A percentile compares a stretch with the other conserved stretches of the same genome.
Evolutionary conservation across 306 rosid species (phyloP).

Genomic region (Fragaria ananassa): DNA sequence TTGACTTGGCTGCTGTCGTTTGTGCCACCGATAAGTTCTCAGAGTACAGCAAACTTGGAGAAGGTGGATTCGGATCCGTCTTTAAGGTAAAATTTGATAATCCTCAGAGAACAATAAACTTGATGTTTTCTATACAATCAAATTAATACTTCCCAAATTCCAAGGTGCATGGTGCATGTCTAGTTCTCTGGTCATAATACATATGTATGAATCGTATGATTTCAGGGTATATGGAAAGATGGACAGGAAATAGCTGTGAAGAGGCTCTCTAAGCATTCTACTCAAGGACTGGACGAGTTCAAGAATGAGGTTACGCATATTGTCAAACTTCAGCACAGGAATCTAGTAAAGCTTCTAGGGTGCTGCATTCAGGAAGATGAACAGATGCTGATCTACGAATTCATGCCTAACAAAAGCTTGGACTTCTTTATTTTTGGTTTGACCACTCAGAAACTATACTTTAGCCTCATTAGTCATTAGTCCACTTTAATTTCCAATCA

Average conservation of each 20-base stretch:
- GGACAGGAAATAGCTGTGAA: conserved; percentile 14
- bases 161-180: neutral
- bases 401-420: conserved; percentile 12
- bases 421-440: conserved; percentile 9
- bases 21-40: neutral
- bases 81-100: conserved; percentile 1
- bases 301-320: conserved; percentile 17
- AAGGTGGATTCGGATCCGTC: conserved; percentile 2
- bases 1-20: conserved; percentile 5
- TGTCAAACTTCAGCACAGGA: conserved; percentile 16
- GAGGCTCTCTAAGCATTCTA: neutral
- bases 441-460: neutral
- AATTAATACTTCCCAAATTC: neutral
- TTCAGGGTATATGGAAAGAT: neutral
- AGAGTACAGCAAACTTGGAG: neutral
- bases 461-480: neutral
- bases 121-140: neutral
- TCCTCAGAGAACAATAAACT: neutral
- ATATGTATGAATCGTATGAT: neutral
- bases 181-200: neutral
- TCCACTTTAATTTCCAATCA: neutral
- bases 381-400: conserved; percentile 9
- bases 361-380: conserved; percentile 8
- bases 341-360: conserved; percentile 7
- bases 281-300: conserved; percentile 11